Evolutionary conservation across 768 basidiomycete genomes (phyloP), one percentile per base, ranked within the genome.

Genomic region (Hemileccinum impolitum): DNA sequence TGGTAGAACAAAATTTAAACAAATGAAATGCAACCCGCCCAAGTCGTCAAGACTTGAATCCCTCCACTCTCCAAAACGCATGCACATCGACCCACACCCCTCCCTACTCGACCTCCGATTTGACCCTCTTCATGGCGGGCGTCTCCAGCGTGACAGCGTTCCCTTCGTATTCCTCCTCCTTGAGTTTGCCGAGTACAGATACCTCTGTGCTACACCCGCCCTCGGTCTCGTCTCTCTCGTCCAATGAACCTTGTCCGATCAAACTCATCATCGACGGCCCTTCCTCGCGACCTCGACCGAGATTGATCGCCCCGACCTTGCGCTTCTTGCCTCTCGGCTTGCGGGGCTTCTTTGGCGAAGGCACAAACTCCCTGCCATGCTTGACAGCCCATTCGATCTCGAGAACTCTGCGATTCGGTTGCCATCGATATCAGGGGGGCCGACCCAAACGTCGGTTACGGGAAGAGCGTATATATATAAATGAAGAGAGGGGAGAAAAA

Each of bases 331-430:
- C 67, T 55, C 67, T 63, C 13, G 57, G 30, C 43, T 63, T 77
- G 17, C 67, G 60, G 3, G 65, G 50, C 49, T 72, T 77, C 68
- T 66, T 75, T 15, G 76, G 77, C 39, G 75, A 75, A n/a, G 84
- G 81, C 25, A 82, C 70, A 51, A 83, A 85, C 43, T 75, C 71
- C 54, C 68, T 75, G 51, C 76, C 70, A 56, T 87, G 77, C 68
- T 81, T 81, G 64, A 85, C 78, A 2, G 87, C 76, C 82, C 81
- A 87, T 66, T 89, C 86, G 60, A 90, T 83, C 69, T 89, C 87
- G 68, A 89, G 81, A 65, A 90, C 87, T 74, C 86, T 90, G 65
- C 47, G 38, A 18, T 28, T 26, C 10, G 21, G 43, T 45, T 43
- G 49, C 18, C 40, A 50, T 46, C 51, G 39, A 46, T 36, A 47